Base-by-base conservation (phyloP, 129 eudicot species). In the Lonicera japonica region DNA sequence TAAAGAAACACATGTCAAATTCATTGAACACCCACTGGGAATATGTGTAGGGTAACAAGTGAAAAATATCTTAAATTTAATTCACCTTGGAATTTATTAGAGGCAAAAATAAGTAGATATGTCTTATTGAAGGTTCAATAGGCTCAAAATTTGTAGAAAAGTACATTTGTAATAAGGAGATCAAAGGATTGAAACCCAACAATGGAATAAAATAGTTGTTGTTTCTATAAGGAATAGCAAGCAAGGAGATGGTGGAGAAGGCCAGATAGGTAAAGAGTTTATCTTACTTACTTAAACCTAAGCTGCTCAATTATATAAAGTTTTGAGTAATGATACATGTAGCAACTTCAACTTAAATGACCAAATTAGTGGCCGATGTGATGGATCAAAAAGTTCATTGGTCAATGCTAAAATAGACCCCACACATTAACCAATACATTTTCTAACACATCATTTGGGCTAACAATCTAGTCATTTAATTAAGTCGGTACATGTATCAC, bases 1-100 rank as follows among this genome's bases (percentile, higher is more conserved):
- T 92, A 63, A 23, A 64, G 4, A 54, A 54, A 56, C 38, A 34
- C 59, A 21, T 6, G 21, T 50, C 63, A 62, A 40, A 69, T 58
- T 0, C 55, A 9, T 25, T 7, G 9, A 11, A n/a, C 29, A 13
- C n/a, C 6, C 46, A 21, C 8, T 10, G 15, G 19, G 17, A 56
- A 1, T 8, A 16, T 48, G n/a, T 50, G n/a, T 7, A 22, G 9
- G n/a, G n/a, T n/a, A n/a, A n/a, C 20, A 22, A 21, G 56, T 17
- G 23, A 50, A 11, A 11, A 21, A 8, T 23, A 61, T 68, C 22
- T 62, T 24, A 62, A 17, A 8, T 50, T 62, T 36, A 23, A 1
- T 7, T 20, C 25, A 13, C 43, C 23, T 21, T 15, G 5, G 14
- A 46, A 63, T 15, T 15, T 6, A n/a, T 24, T 47, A 46, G n/a